Evolutionary conservation across 176 grass and related monocot genomes (phyloP).

Genomic region (Aegilops sharonensis): DNA sequence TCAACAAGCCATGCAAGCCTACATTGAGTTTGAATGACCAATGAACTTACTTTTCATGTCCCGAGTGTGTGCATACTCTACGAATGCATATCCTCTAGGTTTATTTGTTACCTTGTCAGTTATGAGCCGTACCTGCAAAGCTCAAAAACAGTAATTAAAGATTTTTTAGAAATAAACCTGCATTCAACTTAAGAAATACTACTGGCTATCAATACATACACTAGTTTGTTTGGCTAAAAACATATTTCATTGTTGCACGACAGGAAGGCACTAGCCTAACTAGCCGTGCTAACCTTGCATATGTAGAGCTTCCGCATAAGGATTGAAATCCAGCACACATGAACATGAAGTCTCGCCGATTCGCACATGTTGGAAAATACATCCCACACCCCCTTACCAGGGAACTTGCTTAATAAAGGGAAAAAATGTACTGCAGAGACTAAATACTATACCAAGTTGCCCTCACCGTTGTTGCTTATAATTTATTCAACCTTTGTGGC

Average conservation of each 20-base stretch:
- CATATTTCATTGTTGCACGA: constrained; percentile 60
- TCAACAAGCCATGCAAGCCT: neutral
- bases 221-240: constrained; percentile 26
- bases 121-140: constrained; percentile 56
- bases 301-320: constrained; percentile 51
- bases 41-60: constrained; percentile 77
- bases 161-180: neutral
- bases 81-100: constrained; percentile 75
- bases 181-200: neutral
- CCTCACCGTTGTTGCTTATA: constrained; percentile 26
- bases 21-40: neutral
- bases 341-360: constrained; percentile 55
- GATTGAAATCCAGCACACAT: constrained; percentile 50
- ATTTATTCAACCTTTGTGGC: constrained; percentile 33
- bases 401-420: constrained; percentile 42
- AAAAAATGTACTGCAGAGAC: neutral
- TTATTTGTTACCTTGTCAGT: constrained; percentile 73
- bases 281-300: constrained; percentile 77
- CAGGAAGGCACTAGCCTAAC: constrained; percentile 78
- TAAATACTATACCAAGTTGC: constrained; percentile 35
- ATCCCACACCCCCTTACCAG: constrained; percentile 69
- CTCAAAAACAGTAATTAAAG: constrained; percentile 27
- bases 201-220: constrained; percentile 11
- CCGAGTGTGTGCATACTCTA: constrained; percentile 69
- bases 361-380: constrained; percentile 37